Base-by-base conservation (phyloP, 495 filamentous ascomycete species). In the Letharia lupina region DNA sequence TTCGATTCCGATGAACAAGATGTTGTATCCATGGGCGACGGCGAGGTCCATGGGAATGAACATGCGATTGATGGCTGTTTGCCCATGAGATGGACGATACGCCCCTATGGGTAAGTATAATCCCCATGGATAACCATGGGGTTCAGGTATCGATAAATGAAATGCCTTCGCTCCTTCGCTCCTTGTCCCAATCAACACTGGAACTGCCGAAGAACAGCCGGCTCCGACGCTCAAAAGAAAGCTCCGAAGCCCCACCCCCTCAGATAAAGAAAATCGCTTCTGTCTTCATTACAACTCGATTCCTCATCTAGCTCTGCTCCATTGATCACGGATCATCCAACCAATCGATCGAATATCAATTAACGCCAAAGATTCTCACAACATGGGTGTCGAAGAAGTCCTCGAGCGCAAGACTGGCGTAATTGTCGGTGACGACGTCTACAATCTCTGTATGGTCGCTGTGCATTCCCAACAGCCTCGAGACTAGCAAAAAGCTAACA, bases 361-460 rank as follows among this genome's bases (percentile, higher is more conserved):
- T 28, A 15, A 8, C 40, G 11, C n/a, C 0, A 61, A 44, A 61
- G 4, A 61, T 23, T 4, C 6, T 31, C 23, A 58, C 28, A 41
- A 39, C 4, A 65, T 65, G 63, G 63, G 54, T 20, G 54, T 65
- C 42, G 16, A 65, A 37, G 63, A 65, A 39, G 41, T 59, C 42
- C 57, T 69, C 20, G 61, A 58, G 42, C 65, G 68, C 40, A 67
- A 67, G 42, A 39, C 57, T 10, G 68, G 68, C 59, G 68, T 70
- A 15, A 63, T 66, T 47, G 60, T 42, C 23, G 68, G 68, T 10
- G 62, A 70, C 23, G 68, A 70, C 45, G 68, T 70, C 37, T 75
- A 78, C 69, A 75, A 73, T 80, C 89, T 95, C 45, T 59, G 63
- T 65, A 65, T 6, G 63, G 16, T 28, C 23, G 42, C 54, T 58